phyloP scores from a whole-genome alignment of 202 grass and related monocot genomes.

The Schoenoplectus triqueter region DNA sequence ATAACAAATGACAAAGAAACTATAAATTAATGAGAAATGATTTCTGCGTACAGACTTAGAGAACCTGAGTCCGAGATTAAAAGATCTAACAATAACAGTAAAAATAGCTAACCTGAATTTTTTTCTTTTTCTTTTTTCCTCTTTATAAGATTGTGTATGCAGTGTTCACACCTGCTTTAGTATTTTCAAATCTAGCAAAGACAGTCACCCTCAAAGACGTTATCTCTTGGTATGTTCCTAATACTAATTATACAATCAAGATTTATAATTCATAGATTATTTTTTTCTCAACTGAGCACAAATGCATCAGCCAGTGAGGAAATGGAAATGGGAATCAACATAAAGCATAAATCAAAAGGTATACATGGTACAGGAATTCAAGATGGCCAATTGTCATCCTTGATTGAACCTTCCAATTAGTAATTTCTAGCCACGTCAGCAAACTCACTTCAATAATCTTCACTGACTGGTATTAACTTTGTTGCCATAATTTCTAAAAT shows the following conservation, averaged over 20 bases:
- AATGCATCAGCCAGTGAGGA: neutral
- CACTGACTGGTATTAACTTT: neutral
- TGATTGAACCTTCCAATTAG: neutral
- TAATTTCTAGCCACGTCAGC: neutral
- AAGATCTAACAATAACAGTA: neutral
- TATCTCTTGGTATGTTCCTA: conserved; percentile 56
- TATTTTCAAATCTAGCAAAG: conserved; percentile 64
- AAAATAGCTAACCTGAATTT: neutral
- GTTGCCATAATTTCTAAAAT: neutral
- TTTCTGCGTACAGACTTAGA: neutral
- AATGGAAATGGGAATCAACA: neutral
- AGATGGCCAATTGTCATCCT: neutral
- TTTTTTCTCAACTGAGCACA: neutral
- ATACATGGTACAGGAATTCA: neutral
- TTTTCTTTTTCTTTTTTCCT: neutral
- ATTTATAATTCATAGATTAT: neutral
- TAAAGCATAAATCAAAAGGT: neutral
- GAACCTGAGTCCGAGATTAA: neutral
- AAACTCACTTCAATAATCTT: neutral
- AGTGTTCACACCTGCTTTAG: conserved; percentile 74
- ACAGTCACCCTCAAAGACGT: conserved; percentile 63
- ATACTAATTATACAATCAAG: neutral
- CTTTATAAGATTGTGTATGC: conserved; percentile 55
- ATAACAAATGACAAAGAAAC: neutral
- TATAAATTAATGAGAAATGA: neutral